A percentile compares a stretch with the other conserved stretches of the same genome.
These are phyloP conservation scores for Coemansia sp. DNA, from an alignment of 192 early-diverging fungal genomes.

Conservation along the genomic window DNA sequence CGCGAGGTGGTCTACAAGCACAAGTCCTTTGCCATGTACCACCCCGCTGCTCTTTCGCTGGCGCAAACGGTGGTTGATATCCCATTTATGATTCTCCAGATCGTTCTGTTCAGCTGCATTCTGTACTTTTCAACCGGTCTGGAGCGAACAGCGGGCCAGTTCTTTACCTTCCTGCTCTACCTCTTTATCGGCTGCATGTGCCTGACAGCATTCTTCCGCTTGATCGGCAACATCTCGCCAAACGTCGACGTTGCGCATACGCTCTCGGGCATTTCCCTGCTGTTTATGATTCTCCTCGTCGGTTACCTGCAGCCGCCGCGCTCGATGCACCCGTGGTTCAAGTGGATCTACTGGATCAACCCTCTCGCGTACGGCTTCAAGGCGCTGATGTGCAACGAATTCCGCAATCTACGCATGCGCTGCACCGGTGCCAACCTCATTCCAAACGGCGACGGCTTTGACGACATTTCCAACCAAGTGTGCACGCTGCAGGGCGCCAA, in stretches of 20 bases:
- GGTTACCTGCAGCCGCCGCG: slow-evolving; percentile 59
- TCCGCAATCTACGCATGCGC: slow-evolving; percentile 44
- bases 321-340: slow-evolving; percentile 63
- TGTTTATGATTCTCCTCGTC: slow-evolving; percentile 44
- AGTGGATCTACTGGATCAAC: slow-evolving; percentile 67
- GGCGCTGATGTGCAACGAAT: slow-evolving; percentile 68
- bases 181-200: slow-evolving; percentile 59
- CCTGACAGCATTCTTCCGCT: slow-evolving; percentile 58
- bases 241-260: slow-evolving; percentile 47
- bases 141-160: slow-evolving; percentile 55
- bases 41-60: slow-evolving; percentile 61
- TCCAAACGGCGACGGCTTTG: slow-evolving; percentile 53
- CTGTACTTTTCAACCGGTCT: slow-evolving; percentile 67
- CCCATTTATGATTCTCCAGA: slow-evolving; percentile 52
- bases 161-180: slow-evolving; percentile 62
- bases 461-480: slow-evolving; percentile 48
- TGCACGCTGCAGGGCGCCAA: slow-evolving; percentile 65
- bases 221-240: slow-evolving; percentile 44
- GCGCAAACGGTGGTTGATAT: slow-evolving; percentile 60
- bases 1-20: slow-evolving; percentile 77
- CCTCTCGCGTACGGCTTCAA: slow-evolving; percentile 66
- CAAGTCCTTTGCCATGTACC: slow-evolving; percentile 67
- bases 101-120: slow-evolving; percentile 57
- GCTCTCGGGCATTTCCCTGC: slow-evolving; percentile 33
- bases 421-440: slow-evolving; percentile 39